Evolutionary conservation across 257 asterid genomes (phyloP), one percentile per base, ranked within the genome.

Genomic region (Solanum tarapatanum): DNA sequence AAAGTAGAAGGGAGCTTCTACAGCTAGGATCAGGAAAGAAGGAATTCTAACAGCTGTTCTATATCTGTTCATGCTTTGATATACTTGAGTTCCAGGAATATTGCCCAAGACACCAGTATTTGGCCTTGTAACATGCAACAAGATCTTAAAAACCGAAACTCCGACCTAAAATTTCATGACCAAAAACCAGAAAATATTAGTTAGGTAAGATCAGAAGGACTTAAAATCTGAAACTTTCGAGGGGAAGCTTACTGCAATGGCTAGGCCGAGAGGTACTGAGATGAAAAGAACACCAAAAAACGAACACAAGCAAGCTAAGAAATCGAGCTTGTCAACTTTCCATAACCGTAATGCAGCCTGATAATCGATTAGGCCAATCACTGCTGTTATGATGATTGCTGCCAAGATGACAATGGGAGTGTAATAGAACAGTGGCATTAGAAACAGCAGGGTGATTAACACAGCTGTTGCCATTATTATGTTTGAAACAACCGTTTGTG

Each of bases 321-420:
- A 97, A 72, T 97, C 99, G 9, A 97, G 95, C 87, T 97, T 97
- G 91, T 97, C 99, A 24, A 97, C 98, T 94, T 95, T 97, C 98
- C 98, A 94, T 9, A 97, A 88, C 14, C 89, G 91, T 33, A 58
- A 80, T 7, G 98, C 99, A 6, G 96, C 94, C 88, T 93, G 92
- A 88, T 94, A 94, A 74, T 97, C 98, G 23, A 97, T 95, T 26
- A 95, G 92, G 80, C 99, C 98, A 28, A 94, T 89, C 84, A 97
- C 99, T 26, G 99, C 99, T 35, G 98, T 93, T 84, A 97, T 94
- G 84, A 97, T 97, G 28, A 97, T 95, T 32, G 99, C 98, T 30
- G 98, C 98, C 35, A 97, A 83, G 72, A 97, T 94, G 85, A 97
- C 91, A 89, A 92, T 93, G 32, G 98, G 99, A 5, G 98, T 97